Evolutionary conservation across 495 filamentous ascomycete genomes (phyloP), one percentile per base, ranked within the genome.

Genomic region (Neurospora tetraspora): DNA sequence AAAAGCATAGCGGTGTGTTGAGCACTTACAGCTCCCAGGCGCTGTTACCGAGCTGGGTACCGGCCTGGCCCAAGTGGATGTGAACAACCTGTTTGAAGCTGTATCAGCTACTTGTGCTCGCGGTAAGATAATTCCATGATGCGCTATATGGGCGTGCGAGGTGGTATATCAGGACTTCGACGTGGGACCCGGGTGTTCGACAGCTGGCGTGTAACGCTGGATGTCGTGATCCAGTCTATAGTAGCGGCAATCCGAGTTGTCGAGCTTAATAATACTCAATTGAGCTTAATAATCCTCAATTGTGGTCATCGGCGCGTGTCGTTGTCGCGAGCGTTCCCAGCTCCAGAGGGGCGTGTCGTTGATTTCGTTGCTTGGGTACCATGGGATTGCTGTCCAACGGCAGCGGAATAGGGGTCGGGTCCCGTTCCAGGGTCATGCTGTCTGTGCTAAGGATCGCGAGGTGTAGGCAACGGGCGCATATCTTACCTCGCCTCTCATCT

Each of bases 41-140:
- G 81, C 91, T 93, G 86, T 95, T 96, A 79, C 94, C 94, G 70
- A 97, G 91, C 91, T 97, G 94, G 74, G 87, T 89, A 85, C 94
- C 94, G 85, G 94, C 94, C 86, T 97, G 94, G 86, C 94, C 94
- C 80, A 97, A 89, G 81, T 97, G 93, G 78, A 97, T 86, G 82
- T 97, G 94, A 79, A 91, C 90, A 81, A 97, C 88, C 92, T 97
- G 71, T 73, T 61, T 38, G 39, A 23, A 69, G 40, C 40, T 23
- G 23, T 37, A 71, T 77, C 59, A 78, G 79, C 40, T 68, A 61
- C 69, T 70, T 38, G n/a, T 34, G 53, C 53, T 65, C 27, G 27
- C 31, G 53, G 23, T 34, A 65, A 65, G 7, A 27, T 65, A 34
- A 14, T 65, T 65, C 53, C 27, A 65, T 65, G 14, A 65, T 65